These are phyloP conservation scores for Chenopodium berlandieri DNA, from an alignment of 148 eudicot genomes.

Conservation along the genomic window DNA sequence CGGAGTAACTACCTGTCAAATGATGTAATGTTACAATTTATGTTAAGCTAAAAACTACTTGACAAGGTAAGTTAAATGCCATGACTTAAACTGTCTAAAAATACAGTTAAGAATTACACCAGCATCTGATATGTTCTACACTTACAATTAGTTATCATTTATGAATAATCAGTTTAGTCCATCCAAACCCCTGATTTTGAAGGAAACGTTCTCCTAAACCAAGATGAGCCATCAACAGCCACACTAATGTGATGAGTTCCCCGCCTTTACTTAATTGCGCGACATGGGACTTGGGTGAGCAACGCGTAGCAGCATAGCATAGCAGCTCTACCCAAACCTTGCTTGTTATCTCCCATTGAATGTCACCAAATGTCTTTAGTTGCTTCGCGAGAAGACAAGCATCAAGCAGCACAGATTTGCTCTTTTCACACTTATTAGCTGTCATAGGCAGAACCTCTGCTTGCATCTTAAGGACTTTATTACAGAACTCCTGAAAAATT, in stretches of 20 bases:
- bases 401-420: slow-evolving; percentile 37
- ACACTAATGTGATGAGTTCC: slow-evolving; percentile 31
- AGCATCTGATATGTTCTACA: not conserved
- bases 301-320: slow-evolving; percentile 28
- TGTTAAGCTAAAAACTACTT: too few relatives aligned
- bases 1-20: too few relatives aligned
- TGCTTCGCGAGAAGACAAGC: slow-evolving; percentile 31
- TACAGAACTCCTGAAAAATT: not conserved
- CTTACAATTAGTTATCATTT: not conserved
- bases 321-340: slow-evolving; percentile 45
- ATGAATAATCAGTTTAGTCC: slow-evolving; percentile 25
- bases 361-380: slow-evolving; percentile 17
- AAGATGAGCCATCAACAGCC: slow-evolving; percentile 35
- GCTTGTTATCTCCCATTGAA: slow-evolving; percentile 33
- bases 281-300: slow-evolving; percentile 21
- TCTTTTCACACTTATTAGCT: slow-evolving; percentile 28
- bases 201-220: slow-evolving; percentile 34
- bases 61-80: too few relatives aligned
- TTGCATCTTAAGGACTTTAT: not conserved
- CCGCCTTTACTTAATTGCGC: slow-evolving; percentile 24
- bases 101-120: too few relatives aligned
- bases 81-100: too few relatives aligned
- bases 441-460: not conserved
- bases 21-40: too few relatives aligned
- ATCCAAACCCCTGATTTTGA: slow-evolving; percentile 25